Evolutionary conservation across 2,329 filamentous ascomycete species (phyloP).

Genomic region (Gyromitra esculenta): DNA sequence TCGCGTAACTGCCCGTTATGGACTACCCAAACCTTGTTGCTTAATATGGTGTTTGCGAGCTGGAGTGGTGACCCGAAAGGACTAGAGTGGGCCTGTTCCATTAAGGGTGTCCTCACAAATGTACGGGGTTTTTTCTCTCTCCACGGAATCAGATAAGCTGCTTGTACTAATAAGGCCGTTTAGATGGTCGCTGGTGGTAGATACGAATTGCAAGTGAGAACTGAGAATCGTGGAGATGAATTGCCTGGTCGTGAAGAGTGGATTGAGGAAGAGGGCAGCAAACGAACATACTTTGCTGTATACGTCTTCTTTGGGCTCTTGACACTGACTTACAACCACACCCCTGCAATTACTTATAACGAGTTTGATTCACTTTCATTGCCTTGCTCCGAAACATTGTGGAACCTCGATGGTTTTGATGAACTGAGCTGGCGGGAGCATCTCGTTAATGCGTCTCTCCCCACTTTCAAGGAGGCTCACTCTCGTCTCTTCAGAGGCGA

Average conservation of each 20-base stretch:
- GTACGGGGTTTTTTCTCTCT: conserved; percentile 58
- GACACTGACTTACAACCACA: conserved; percentile 97
- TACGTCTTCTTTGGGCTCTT: conserved; percentile 98
- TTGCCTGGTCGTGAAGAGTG: conserved; percentile 85
- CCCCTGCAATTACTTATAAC: conserved; percentile 96
- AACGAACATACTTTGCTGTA: conserved; percentile 96
- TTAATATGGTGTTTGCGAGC: conserved; percentile 99
- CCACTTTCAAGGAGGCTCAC: conserved; percentile 93
- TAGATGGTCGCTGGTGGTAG: conserved; percentile 95
- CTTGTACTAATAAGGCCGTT: conserved; percentile 54
- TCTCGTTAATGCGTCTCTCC: conserved; percentile 73
- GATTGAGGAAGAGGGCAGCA: conserved; percentile 96
- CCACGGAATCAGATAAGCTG: not conserved
- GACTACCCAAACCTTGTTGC: conserved; percentile 95
- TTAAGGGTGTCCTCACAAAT: conserved; percentile 96
- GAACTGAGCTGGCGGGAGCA: conserved; percentile 86
- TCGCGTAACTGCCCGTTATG: conserved; percentile 96
- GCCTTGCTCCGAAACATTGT: conserved; percentile 91
- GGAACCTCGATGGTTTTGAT: conserved; percentile 84
- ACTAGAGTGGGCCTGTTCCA: conserved; percentile 97
- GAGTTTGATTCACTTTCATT: conserved; percentile 94
- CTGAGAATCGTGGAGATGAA: conserved; percentile 81
- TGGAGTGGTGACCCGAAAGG: conserved; percentile 99
- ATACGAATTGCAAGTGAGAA: conserved; percentile 93
- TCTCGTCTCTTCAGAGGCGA: conserved; percentile 96